A percentile compares a stretch with the other conserved stretches of the same genome.
Conservation (phyloP, 2,329 filamentous ascomycete genomes). For the Alternaria triticimaculans region DNA sequence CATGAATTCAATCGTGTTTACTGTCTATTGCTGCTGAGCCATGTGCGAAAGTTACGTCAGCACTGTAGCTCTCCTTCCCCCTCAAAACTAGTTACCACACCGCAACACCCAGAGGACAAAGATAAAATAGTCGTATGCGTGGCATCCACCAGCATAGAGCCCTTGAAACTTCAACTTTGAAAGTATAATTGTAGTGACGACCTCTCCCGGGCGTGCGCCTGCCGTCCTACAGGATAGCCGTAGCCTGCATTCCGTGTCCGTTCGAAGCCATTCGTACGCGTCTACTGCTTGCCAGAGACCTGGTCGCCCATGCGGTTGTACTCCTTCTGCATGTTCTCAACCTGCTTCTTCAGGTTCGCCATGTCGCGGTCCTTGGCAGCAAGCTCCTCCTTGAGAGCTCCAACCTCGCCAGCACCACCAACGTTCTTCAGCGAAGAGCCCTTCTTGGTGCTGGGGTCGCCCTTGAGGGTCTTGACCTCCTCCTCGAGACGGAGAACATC, state of each 20-base stretch:
- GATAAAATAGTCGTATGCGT: conserved; percentile 2
- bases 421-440: conserved; percentile 72
- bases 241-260: conserved; percentile 11
- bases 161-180: not conserved
- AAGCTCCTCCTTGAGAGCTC: conserved; percentile 69
- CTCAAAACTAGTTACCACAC: conserved; percentile 6
- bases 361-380: conserved; percentile 82
- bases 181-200: not conserved
- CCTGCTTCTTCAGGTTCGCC: conserved; percentile 90
- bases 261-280: conserved; percentile 8
- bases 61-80: not conserved
- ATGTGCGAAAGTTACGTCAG: conserved; percentile 1
- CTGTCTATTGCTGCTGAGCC: not conserved
- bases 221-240: not conserved
- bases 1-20: not conserved
- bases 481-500: conserved; percentile 92
- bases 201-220: conserved; percentile 12
- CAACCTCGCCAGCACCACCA: conserved; percentile 78
- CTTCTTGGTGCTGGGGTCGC: conserved; percentile 66
- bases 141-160: not conserved
- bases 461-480: conserved; percentile 83
- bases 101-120: conserved; percentile 5
- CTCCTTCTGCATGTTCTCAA: conserved; percentile 79
- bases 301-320: conserved; percentile 87
- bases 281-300: conserved; percentile 68